These are phyloP conservation scores for Pichia gijzeniarum DNA, from an alignment of 805 yeast genomes.

Conservation along the genomic window DNA sequence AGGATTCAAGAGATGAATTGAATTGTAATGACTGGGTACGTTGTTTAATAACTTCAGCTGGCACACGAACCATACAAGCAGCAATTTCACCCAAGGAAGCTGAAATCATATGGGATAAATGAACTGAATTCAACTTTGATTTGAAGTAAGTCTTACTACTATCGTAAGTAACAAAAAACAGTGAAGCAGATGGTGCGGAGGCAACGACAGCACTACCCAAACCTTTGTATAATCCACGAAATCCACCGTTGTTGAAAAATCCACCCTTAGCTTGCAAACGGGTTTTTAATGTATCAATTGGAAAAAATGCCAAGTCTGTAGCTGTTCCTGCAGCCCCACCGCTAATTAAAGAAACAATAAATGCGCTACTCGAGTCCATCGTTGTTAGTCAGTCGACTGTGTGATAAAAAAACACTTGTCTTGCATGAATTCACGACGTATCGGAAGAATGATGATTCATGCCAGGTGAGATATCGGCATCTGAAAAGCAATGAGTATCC, in stretches of 20 bases:
- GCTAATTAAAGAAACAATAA: conserved; percentile 33
- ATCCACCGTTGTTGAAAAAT: conserved; percentile 88
- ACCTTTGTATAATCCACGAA: conserved; percentile 85
- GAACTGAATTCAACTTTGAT: conserved; percentile 26
- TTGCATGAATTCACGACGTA: too few species aligned
- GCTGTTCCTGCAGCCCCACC: conserved; percentile 97
- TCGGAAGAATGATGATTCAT: too few species aligned
- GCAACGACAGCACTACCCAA: conserved; percentile 91
- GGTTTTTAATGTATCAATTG: conserved; percentile 92
- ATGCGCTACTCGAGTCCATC: conserved; percentile 8
- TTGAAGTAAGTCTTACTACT: conserved; percentile 43
- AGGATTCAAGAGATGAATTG: conserved; percentile 57
- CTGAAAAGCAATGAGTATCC: too few species aligned
- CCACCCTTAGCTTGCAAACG: conserved; percentile 95
- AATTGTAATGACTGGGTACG: conserved; percentile 73
- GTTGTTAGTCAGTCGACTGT: too few species aligned
- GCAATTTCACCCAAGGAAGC: conserved; percentile 89
- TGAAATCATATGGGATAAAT: conserved; percentile 70
- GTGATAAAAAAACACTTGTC: too few species aligned
- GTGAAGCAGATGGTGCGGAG: conserved; percentile 82
- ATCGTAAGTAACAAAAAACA: conserved; percentile 83
- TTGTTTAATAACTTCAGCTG: conserved; percentile 94
- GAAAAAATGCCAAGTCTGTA: conserved; percentile 90
- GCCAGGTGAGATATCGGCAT: too few species aligned
- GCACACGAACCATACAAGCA: conserved; percentile 92